These are phyloP conservation scores for Chenopodium berlandieri DNA, from an alignment of 148 eudicot species.

Conservation along the genomic window DNA sequence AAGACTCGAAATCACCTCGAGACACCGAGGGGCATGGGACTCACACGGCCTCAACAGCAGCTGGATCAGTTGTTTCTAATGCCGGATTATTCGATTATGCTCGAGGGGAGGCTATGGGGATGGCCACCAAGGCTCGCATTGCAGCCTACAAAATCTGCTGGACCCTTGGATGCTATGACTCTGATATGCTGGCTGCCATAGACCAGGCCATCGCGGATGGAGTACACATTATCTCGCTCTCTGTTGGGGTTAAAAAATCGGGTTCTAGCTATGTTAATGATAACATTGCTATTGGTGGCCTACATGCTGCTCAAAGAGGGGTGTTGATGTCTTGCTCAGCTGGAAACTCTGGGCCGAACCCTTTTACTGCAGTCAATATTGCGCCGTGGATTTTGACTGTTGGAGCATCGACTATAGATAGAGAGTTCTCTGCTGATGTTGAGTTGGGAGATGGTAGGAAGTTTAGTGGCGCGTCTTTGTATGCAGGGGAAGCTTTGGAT, in stretches of 20 bases:
- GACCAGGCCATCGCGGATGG: constrained; percentile 72
- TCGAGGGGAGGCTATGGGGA: constrained; percentile 71
- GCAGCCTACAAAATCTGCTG: constrained; percentile 89
- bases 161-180: constrained; percentile 64
- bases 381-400: constrained; percentile 96
- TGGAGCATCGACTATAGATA: constrained; percentile 84
- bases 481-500: constrained; percentile 46
- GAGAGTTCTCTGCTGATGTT: constrained; percentile 84
- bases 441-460: constrained; percentile 66
- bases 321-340: constrained; percentile 74
- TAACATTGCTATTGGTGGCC: constrained; percentile 71
- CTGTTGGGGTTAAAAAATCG: constrained; percentile 44
- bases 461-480: constrained; percentile 63
- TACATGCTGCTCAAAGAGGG: constrained; percentile 60
- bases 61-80: constrained; percentile 53
- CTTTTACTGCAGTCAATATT: constrained; percentile 59
- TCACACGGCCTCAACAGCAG: constrained; percentile 88
- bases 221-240: constrained; percentile 70
- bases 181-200: constrained; percentile 87
- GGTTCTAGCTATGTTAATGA: background rate
- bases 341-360: constrained; percentile 79
- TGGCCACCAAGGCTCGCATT: constrained; percentile 81
- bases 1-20: constrained; percentile 55
- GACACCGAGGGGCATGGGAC: constrained; percentile 94
- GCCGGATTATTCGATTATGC: constrained; percentile 68